These are phyloP conservation scores for Saccharomycopsis phalli DNA, from an alignment of 1,139 yeast species.

Conservation along the genomic window DNA sequence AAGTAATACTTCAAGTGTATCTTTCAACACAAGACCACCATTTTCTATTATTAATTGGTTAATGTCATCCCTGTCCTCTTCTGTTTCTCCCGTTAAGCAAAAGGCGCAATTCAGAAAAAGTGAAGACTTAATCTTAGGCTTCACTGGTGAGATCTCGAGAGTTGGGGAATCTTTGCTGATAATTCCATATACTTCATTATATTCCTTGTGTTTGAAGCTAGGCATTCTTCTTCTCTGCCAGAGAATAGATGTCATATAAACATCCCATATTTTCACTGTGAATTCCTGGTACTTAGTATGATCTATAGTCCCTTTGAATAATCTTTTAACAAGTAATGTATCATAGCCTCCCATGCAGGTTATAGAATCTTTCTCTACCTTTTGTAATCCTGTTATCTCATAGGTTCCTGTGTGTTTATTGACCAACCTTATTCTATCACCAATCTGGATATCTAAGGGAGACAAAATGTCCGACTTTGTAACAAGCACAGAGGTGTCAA, in stretches of 20 bases:
- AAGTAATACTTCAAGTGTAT: conserved; percentile 16
- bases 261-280: conserved; percentile 13
- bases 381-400: conserved; percentile 39
- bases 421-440: conserved; percentile 30
- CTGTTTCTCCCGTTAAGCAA: conserved; percentile 18
- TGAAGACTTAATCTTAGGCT: conserved; percentile 6
- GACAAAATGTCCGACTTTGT: conserved; percentile 8
- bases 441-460: conserved; percentile 34
- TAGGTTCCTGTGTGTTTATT: conserved; percentile 27
- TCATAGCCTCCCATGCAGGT: conserved; percentile 55
- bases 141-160: conserved; percentile 16
- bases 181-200: not conserved
- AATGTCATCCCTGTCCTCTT: conserved; percentile 6
- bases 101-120: conserved; percentile 16
- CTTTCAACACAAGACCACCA: conserved; percentile 18
- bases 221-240: conserved; percentile 19
- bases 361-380: conserved; percentile 24
- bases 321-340: conserved; percentile 32
- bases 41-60: conserved; percentile 14
- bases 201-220: conserved; percentile 1
- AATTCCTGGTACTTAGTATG: conserved; percentile 14
- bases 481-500: conserved; percentile 10
- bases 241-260: conserved; percentile 12
- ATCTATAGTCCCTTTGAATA: conserved; percentile 22
- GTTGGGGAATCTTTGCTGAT: conserved; percentile 11